phyloP scores from a whole-genome alignment of 768 basidiomycete genomes.

The Mycena haematopus region DNA sequence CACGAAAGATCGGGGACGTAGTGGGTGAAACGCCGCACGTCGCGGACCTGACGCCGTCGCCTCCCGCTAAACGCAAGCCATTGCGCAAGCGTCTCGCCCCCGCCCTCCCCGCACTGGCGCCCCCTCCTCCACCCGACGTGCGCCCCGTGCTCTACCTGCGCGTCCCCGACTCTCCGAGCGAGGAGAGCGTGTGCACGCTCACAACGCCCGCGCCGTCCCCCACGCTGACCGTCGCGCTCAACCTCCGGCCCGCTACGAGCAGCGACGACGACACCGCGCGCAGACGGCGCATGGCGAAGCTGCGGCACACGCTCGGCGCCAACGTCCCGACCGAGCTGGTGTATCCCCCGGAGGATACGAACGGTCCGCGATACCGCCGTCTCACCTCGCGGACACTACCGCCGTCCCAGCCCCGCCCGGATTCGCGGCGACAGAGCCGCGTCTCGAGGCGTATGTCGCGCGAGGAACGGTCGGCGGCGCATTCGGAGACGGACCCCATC shows the following conservation, averaged over 20 bases:
- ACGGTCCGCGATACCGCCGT: neutral
- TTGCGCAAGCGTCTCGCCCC: neutral
- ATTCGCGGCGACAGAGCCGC: neutral
- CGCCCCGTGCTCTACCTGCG: slow-evolving; percentile 16
- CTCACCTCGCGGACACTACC: slow-evolving; percentile 1
- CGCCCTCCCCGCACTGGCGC: neutral
- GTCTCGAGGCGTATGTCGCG: neutral
- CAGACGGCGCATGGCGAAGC: slow-evolving; percentile 18
- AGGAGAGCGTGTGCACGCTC: neutral
- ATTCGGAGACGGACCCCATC: neutral
- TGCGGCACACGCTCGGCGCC: slow-evolving; percentile 19
- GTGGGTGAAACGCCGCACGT: slow-evolving; percentile 20
- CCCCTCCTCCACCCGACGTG: neutral
- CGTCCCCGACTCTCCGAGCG: slow-evolving; percentile 6
- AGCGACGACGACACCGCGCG: slow-evolving; percentile 16
- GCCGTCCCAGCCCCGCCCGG: neutral
- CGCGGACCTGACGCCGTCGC: neutral
- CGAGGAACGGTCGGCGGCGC: neutral
- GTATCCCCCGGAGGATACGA: slow-evolving; percentile 8
- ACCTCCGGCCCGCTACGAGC: neutral
- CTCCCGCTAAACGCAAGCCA: neutral
- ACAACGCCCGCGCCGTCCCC: slow-evolving; percentile 9
- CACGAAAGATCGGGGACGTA: slow-evolving; percentile 12
- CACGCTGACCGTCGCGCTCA: slow-evolving; percentile 14
- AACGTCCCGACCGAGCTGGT: slow-evolving; percentile 22